These are phyloP conservation scores for Euphorbia peplus DNA, from an alignment of 345 rosid species.

Conservation along the genomic window DNA sequence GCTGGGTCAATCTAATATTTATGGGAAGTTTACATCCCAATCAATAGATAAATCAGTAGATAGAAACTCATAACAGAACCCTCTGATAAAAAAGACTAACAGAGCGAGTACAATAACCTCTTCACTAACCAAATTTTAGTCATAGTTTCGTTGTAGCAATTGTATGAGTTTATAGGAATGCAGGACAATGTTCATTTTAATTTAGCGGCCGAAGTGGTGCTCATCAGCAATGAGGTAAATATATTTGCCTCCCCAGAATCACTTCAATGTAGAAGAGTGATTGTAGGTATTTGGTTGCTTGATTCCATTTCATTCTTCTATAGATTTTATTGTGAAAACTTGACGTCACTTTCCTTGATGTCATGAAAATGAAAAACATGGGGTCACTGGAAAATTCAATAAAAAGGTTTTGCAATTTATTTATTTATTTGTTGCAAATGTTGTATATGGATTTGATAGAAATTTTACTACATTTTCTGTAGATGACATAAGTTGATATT, in stretches of 20 bases:
- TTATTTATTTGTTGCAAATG: neutral
- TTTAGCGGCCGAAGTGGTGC: neutral
- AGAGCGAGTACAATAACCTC: neutral
- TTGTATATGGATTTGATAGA: no score
- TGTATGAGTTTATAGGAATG: neutral
- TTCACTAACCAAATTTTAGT: neutral
- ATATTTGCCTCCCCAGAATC: neutral
- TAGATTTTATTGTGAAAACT: conserved; percentile 10
- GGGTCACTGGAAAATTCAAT: neutral
- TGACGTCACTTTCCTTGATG: neutral
- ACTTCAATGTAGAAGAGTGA: neutral
- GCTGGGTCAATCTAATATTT: conserved; percentile 42
- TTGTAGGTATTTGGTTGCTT: conserved; percentile 11
- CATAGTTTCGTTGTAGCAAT: conserved; percentile 2
- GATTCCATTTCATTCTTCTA: conserved; percentile 7
- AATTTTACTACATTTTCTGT: no score
- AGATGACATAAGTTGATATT: no score
- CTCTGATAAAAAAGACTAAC: conserved; percentile 14
- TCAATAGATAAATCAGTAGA: conserved; percentile 8
- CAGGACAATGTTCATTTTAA: neutral
- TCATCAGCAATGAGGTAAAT: neutral
- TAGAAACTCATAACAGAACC: neutral
- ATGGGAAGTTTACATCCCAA: conserved; percentile 30
- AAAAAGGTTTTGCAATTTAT: neutral
- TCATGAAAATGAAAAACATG: conserved; percentile 5